phyloP scores from a whole-genome alignment of 768 basidiomycete species.

The Tephrocybe sp. region DNA sequence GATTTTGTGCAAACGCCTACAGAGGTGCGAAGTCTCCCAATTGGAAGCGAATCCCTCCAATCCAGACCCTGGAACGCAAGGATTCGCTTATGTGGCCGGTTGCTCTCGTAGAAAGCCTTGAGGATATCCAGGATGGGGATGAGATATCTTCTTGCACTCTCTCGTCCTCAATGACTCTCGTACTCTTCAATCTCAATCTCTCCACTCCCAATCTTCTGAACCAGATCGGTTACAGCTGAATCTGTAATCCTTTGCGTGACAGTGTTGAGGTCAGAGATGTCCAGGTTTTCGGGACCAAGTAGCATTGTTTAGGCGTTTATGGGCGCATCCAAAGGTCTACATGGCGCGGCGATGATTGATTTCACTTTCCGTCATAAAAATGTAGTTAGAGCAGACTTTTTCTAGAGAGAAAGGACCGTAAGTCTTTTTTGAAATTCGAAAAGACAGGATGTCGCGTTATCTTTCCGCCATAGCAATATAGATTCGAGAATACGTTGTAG shows the following conservation, averaged over 20 bases:
- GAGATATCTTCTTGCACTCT: constrained; percentile 58
- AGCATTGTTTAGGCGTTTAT: constrained; percentile 48
- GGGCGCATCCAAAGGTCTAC: constrained; percentile 44
- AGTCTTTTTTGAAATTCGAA: constrained; percentile 17
- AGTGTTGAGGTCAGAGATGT: constrained; percentile 40
- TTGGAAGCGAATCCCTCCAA: constrained; percentile 62
- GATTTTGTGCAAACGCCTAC: constrained; percentile 18
- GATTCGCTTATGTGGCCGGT: constrained; percentile 37
- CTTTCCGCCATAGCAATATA: no score
- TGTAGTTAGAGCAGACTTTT: constrained; percentile 43
- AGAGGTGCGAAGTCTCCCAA: constrained; percentile 68
- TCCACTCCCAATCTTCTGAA: constrained; percentile 21
- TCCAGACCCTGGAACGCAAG: constrained; percentile 67
- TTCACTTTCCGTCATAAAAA: constrained; percentile 39
- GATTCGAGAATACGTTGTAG: no score
- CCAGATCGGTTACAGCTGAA: constrained; percentile 31
- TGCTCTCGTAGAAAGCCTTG: constrained; percentile 22
- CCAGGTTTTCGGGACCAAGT: constrained; percentile 59
- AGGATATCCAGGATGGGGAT: constrained; percentile 57
- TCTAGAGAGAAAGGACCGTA: constrained; percentile 43
- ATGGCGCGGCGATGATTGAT: constrained; percentile 39
- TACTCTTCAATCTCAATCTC: constrained; percentile 52
- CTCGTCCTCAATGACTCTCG: constrained; percentile 52
- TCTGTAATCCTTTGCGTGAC: constrained; percentile 42
- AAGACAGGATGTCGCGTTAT: constrained; percentile 27